A percentile compares a stretch with the other conserved stretches of the same genome.
Evolutionary conservation across 345 rosid species (phyloP).

Genomic region (Zanthoxylum bungeanum): DNA sequence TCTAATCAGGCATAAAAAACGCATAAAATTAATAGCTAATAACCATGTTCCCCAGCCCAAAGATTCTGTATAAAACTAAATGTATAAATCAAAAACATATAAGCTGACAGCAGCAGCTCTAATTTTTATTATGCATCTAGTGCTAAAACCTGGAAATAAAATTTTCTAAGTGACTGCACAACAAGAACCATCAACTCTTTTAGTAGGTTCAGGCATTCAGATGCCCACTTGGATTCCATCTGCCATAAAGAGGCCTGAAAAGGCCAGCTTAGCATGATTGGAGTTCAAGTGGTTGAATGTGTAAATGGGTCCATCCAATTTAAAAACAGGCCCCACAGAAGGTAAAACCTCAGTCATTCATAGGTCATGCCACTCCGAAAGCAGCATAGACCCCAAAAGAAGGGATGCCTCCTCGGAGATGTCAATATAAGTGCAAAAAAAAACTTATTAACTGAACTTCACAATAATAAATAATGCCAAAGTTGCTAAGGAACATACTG

Average conservation of each 20-base stretch:
- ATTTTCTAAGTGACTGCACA: neutral
- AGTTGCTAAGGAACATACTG: constrained; percentile 32
- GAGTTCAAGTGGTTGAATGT: neutral
- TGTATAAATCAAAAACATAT: neutral
- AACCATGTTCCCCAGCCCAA: neutral
- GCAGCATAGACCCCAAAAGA: neutral
- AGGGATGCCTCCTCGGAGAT: neutral
- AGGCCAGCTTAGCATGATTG: neutral
- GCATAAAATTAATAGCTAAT: neutral
- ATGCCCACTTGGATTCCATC: neutral
- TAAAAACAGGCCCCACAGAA: neutral
- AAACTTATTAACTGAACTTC: neutral
- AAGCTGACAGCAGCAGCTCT: neutral
- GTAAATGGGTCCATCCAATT: neutral
- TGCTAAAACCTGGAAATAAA: neutral
- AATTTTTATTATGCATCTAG: neutral
- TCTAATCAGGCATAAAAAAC: neutral
- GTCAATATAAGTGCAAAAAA: neutral
- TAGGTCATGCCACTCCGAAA: neutral
- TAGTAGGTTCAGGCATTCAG: no score
- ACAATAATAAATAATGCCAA: neutral
- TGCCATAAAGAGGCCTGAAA: neutral
- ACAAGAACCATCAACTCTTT: neutral
- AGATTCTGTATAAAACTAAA: neutral
- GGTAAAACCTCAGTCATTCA: neutral